Evolutionary conservation across 2,329 filamentous ascomycete species (phyloP).

Genomic region (Xylariaceae sp.): DNA sequence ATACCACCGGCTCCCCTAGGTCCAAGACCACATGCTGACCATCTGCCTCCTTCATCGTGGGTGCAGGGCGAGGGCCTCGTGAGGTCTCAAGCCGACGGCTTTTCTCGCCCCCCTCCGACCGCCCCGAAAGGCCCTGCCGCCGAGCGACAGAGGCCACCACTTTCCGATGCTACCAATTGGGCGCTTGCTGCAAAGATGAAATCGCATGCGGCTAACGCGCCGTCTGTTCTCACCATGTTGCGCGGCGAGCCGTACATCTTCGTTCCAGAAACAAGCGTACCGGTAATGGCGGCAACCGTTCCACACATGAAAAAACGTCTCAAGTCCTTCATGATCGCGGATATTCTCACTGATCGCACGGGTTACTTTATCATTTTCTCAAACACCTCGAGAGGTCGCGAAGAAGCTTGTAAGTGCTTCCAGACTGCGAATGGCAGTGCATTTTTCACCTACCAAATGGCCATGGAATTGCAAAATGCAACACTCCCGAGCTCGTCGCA

Average conservation of each 20-base stretch:
- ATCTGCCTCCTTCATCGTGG: constrained; percentile 12
- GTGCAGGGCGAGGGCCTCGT: constrained; percentile 9
- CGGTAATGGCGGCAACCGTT: constrained; percentile 77
- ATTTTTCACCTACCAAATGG: constrained; percentile 88
- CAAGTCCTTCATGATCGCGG: constrained; percentile 74
- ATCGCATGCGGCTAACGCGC: constrained; percentile 56
- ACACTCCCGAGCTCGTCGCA: constrained; percentile 31
- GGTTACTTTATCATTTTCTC: constrained; percentile 94
- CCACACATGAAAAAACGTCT: constrained; percentile 86
- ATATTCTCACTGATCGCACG: constrained; percentile 74
- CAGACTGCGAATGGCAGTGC: constrained; percentile 71
- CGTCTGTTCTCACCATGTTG: constrained; percentile 62
- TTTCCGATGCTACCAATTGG: constrained; percentile 35
- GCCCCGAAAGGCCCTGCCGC: constrained; percentile 80
- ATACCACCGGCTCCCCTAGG: constrained; percentile 24
- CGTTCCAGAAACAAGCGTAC: constrained; percentile 79
- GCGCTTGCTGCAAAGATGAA: constrained; percentile 41
- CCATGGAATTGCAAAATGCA: constrained; percentile 69
- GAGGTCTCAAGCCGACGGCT: constrained; percentile 38
- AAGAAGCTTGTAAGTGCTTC: constrained; percentile 77
- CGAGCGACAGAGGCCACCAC: constrained; percentile 37
- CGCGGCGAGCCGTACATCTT: constrained; percentile 84
- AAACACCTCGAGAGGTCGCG: constrained; percentile 67
- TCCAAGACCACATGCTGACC: constrained; percentile 30
- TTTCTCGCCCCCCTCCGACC: constrained; percentile 67